These are phyloP conservation scores for Cephalotrichum gorgonifer DNA, from an alignment of 2,329 filamentous ascomycete genomes.

Conservation along the genomic window DNA sequence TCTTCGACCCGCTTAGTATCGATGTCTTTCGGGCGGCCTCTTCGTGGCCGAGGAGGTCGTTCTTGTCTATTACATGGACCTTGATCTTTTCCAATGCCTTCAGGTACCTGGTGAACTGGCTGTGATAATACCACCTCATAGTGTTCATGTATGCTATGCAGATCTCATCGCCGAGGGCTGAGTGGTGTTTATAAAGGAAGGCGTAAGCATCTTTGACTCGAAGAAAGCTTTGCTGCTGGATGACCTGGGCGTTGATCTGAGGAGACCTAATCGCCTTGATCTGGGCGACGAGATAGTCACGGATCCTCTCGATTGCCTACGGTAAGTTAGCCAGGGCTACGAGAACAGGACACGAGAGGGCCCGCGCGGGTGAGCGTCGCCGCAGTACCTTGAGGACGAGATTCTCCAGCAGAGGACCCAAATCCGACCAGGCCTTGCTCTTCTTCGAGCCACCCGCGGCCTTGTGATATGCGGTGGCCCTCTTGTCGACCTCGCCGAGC, in stretches of 20 bases:
- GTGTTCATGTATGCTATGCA: conserved; percentile 92
- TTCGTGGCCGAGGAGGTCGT: conserved; percentile 74
- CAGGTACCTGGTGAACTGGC: conserved; percentile 82
- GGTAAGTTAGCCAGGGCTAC: conserved; percentile 7
- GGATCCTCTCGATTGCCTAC: conserved; percentile 81
- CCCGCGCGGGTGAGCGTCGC: no score
- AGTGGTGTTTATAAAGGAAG: conserved; percentile 75
- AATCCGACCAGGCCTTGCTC: conserved; percentile 70
- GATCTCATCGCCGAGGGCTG: conserved; percentile 80
- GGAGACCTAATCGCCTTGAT: conserved; percentile 91
- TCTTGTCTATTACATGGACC: conserved; percentile 71
- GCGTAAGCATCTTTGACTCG: conserved; percentile 80
- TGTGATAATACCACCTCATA: conserved; percentile 96
- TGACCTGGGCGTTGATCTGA: conserved; percentile 93
- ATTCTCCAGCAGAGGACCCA: conserved; percentile 76
- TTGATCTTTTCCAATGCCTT: conserved; percentile 76
- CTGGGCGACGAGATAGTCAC: conserved; percentile 88
- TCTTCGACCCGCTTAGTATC: conserved; percentile 40
- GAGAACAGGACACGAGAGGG: not conserved
- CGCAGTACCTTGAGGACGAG: conserved; percentile 62
- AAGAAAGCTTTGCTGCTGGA: conserved; percentile 86
- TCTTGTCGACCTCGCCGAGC: conserved; percentile 73
- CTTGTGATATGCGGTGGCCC: conserved; percentile 60
- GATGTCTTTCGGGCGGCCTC: conserved; percentile 53
- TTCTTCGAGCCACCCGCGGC: conserved; percentile 49